Evolutionary conservation across 2,329 filamentous ascomycete genomes (phyloP).

Genomic region (Claviceps sp.): DNA sequence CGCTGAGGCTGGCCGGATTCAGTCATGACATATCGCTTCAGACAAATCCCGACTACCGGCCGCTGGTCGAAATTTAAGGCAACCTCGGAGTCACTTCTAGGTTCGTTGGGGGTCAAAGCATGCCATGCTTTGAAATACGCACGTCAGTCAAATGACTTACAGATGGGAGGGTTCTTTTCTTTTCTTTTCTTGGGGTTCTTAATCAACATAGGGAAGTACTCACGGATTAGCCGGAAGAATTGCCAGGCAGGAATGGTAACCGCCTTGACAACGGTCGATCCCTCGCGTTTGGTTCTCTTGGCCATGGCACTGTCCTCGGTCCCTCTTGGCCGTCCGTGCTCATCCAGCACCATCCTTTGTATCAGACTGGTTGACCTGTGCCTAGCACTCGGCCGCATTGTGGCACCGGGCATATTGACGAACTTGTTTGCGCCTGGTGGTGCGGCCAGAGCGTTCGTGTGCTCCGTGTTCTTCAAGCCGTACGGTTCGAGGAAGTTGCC

Average conservation of each 20-base stretch:
- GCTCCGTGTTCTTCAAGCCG: background rate
- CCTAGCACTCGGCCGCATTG: constrained; percentile 17
- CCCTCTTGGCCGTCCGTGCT: constrained; percentile 30
- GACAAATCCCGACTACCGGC: constrained; percentile 80
- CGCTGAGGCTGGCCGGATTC: constrained; percentile 54
- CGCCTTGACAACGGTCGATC: constrained; percentile 52
- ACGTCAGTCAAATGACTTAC: background rate
- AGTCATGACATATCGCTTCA: constrained; percentile 73
- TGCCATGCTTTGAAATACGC: constrained; percentile 57
- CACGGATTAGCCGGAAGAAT: constrained; percentile 86
- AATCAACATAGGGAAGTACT: constrained; percentile 17
- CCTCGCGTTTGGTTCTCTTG: constrained; percentile 30
- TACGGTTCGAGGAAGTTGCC: background rate
- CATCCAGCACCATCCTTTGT: constrained; percentile 42
- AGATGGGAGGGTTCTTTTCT: background rate
- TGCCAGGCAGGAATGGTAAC: constrained; percentile 96
- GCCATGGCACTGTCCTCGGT: constrained; percentile 28
- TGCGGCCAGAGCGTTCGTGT: background rate
- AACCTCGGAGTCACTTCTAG: constrained; percentile 60
- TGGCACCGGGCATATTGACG: constrained; percentile 1
- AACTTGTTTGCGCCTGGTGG: background rate
- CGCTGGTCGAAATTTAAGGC: constrained; percentile 76
- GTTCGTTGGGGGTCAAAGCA: constrained; percentile 42
- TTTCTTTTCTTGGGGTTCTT: background rate
- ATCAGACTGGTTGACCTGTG: constrained; percentile 47